Evolutionary conservation across 2,329 filamentous ascomycete species (phyloP).

Genomic region (Thielaviopsis musarum): DNA sequence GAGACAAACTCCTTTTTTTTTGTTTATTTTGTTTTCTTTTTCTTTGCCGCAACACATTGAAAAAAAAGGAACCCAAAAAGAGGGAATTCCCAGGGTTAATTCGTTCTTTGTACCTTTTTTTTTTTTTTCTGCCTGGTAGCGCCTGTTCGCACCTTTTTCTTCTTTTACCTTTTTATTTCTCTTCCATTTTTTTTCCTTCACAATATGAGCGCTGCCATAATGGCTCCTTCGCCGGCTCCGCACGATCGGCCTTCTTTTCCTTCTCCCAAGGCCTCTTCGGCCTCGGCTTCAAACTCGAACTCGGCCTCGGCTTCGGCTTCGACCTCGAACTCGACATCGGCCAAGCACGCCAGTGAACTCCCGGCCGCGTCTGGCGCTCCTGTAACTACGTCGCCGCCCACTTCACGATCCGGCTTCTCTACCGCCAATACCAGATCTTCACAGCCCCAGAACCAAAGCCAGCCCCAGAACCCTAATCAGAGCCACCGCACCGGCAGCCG

Average conservation of each 20-base stretch:
- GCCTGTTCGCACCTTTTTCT: neutral
- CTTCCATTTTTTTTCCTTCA: neutral
- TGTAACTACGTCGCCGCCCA: conserved; percentile 25
- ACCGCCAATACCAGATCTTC: conserved; percentile 31
- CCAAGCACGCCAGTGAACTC: conserved; percentile 24
- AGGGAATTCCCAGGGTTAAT: neutral
- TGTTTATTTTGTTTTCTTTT: neutral
- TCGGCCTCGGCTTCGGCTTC: conserved; percentile 24
- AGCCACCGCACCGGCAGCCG: conserved; percentile 10
- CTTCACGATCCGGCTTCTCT: conserved; percentile 32
- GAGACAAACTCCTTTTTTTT: neutral
- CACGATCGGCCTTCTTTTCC: conserved; percentile 43
- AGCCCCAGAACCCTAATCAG: neutral
- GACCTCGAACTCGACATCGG: conserved; percentile 28
- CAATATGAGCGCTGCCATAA: conserved; percentile 52
- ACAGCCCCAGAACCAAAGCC: conserved; percentile 13
- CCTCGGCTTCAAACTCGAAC: neutral
- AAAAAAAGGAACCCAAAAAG: neutral
- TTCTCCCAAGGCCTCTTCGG: conserved; percentile 16
- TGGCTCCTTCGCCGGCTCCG: conserved; percentile 51
- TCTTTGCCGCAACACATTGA: neutral
- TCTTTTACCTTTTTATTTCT: neutral
- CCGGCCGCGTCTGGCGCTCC: conserved; percentile 16
- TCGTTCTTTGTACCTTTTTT: conserved; percentile 1
- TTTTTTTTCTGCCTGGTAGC: neutral